Percentiles rank a stretch among this genome's conserved stretches.
Conservation (phyloP, 1,139 yeast genomes). For the Suhomyces ambrosiae region DNA sequence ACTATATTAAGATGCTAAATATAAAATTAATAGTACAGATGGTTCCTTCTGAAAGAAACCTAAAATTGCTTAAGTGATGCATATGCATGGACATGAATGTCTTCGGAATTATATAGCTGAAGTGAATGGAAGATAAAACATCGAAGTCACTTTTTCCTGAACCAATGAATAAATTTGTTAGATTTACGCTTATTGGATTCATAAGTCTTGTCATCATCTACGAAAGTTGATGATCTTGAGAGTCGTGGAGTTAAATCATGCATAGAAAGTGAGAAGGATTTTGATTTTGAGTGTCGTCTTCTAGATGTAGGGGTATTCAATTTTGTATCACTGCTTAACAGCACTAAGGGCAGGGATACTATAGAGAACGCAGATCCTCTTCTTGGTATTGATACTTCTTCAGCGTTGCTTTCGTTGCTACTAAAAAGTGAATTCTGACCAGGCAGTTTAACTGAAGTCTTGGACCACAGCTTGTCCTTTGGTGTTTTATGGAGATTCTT, state of each 20-base stretch:
- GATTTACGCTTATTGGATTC: conserved; percentile 16
- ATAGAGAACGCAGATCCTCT: conserved; percentile 17
- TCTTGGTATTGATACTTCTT: conserved; percentile 7
- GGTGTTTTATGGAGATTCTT: neutral
- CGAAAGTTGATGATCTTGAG: conserved; percentile 9
- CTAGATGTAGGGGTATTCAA: conserved; percentile 5
- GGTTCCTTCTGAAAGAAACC: neutral
- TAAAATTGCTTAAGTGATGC: neutral
- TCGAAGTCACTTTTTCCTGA: conserved; percentile 14
- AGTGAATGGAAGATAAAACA: neutral
- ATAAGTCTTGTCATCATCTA: conserved; percentile 9
- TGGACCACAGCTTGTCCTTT: neutral
- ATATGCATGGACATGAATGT: neutral
- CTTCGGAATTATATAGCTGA: neutral
- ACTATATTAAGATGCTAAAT: neutral
- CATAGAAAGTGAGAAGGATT: conserved; percentile 20
- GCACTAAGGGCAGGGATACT: conserved; percentile 13
- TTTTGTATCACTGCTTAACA: neutral
- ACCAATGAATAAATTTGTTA: conserved; percentile 22
- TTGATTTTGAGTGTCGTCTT: conserved; percentile 20
- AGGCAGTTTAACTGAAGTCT: neutral
- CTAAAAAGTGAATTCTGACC: neutral
- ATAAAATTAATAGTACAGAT: neutral
- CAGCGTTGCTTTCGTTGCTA: neutral
- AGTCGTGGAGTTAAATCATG: conserved; percentile 19